phyloP scores from a whole-genome alignment of 108 stramenopile genomes.

The Schizochytrium sp. region DNA sequence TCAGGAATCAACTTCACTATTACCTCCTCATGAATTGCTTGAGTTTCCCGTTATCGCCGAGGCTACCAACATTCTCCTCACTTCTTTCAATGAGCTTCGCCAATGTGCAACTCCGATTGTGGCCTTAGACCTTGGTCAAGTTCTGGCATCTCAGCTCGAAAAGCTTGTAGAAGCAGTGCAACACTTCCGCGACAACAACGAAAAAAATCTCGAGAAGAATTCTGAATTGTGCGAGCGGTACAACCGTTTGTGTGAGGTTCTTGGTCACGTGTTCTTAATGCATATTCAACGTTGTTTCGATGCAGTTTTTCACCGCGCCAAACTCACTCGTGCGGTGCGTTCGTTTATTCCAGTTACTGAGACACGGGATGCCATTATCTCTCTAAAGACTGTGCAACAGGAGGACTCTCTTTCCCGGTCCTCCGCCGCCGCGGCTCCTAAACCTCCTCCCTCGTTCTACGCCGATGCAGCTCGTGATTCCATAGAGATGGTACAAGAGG shows the following conservation, averaged over 20 bases:
- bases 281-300: constrained; percentile 46
- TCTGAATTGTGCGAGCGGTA: neutral
- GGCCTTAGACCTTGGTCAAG: neutral
- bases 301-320: constrained; percentile 10
- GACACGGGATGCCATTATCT: constrained; percentile 6
- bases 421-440: neutral
- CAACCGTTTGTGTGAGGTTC: neutral
- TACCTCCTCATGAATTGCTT: constrained; percentile 44
- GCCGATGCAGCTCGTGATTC: too few relatives aligned
- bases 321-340: neutral
- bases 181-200: neutral
- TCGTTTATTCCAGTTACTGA: constrained; percentile 29
- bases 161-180: neutral
- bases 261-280: neutral
- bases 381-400: neutral
- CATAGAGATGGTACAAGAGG: too few relatives aligned
- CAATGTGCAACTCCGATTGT: constrained; percentile 43
- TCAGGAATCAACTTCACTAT: neutral
- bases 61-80: constrained; percentile 19
- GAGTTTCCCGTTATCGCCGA: constrained; percentile 53
- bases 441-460: neutral
- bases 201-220: neutral
- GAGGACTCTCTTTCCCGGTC: neutral
- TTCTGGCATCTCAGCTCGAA: neutral
- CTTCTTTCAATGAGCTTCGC: constrained; percentile 35